Percentiles rank a stretch among this genome's conserved stretches.
Evolutionary conservation across 371 early-diverging fungal species (phyloP).

Genomic region (Polyrhizophydium stewartii): DNA sequence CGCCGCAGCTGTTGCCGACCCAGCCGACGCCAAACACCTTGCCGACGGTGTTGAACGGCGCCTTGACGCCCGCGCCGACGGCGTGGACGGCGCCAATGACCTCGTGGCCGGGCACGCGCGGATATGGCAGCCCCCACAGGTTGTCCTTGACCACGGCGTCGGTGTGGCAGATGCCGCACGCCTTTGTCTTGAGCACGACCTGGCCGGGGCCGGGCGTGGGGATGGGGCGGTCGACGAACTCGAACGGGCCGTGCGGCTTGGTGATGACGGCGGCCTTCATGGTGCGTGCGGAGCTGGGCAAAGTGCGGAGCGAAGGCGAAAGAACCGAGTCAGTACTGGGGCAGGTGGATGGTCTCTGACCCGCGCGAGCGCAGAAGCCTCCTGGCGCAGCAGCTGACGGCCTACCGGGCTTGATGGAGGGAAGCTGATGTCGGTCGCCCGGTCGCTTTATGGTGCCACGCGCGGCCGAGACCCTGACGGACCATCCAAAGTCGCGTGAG

Average conservation of each 20-base stretch:
- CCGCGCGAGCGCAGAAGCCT: too few relatives aligned
- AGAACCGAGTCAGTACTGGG: too few relatives aligned
- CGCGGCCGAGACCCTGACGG: too few relatives aligned
- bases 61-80: slow-evolving; percentile 10
- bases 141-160: slow-evolving; percentile 5
- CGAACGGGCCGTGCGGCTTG: background rate
- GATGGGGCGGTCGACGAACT: slow-evolving; percentile 1
- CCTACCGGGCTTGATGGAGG: too few relatives aligned
- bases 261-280: too few relatives aligned
- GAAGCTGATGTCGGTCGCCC: too few relatives aligned
- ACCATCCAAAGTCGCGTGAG: too few relatives aligned
- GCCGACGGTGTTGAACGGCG: slow-evolving; percentile 60
- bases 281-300: too few relatives aligned
- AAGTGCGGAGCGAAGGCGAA: too few relatives aligned
- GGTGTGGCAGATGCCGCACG: slow-evolving; percentile 10
- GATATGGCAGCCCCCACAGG: background rate
- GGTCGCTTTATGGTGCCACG: too few relatives aligned
- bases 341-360: too few relatives aligned
- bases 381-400: too few relatives aligned
- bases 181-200: slow-evolving; percentile 6
- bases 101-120: slow-evolving; percentile 11
- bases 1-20: slow-evolving; percentile 45
- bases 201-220: background rate
- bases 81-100: slow-evolving; percentile 7
- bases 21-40: slow-evolving; percentile 29